These are phyloP conservation scores for Chloris gayana DNA, from an alignment of 176 grass and related monocot species.

Conservation along the genomic window DNA sequence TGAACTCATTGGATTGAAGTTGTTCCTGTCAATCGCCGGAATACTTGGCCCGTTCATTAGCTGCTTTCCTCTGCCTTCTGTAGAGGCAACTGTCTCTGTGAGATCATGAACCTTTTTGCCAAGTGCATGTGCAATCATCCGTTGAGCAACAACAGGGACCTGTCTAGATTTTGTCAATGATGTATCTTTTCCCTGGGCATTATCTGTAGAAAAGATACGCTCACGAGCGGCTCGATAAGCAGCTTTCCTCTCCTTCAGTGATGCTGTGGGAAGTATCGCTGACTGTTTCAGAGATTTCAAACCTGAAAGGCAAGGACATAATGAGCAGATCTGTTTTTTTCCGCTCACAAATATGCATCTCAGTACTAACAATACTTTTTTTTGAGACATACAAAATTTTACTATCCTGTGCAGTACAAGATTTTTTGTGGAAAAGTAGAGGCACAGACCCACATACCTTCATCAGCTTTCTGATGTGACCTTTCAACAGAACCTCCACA, in stretches of 20 bases:
- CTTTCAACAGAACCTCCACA: slow-evolving; percentile 30
- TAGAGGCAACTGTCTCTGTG: slow-evolving; percentile 20
- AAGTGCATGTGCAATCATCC: slow-evolving; percentile 96
- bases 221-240: slow-evolving; percentile 79
- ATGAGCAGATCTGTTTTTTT: not conserved
- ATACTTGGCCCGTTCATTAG: slow-evolving; percentile 10
- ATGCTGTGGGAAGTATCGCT: slow-evolving; percentile 26
- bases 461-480: slow-evolving; percentile 34
- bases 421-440: slow-evolving; percentile 18
- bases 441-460: slow-evolving; percentile 16
- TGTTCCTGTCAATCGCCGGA: slow-evolving; percentile 4
- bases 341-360: not conserved
- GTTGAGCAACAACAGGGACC: slow-evolving; percentile 71
- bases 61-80: slow-evolving; percentile 41
- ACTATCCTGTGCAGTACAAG: not conserved
- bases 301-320: slow-evolving; percentile 27
- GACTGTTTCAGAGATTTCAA: slow-evolving; percentile 39
- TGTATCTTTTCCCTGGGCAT: slow-evolving; percentile 36
- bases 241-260: slow-evolving; percentile 86
- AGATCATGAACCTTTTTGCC: slow-evolving; percentile 61
- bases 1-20: not conserved
- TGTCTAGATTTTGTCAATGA: slow-evolving; percentile 48
- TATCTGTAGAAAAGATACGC: slow-evolving; percentile 65
- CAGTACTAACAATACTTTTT: not conserved
- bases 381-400: not conserved